These are phyloP conservation scores for Claviceps sp. DNA, from an alignment of 2,329 filamentous ascomycete genomes.

Conservation along the genomic window DNA sequence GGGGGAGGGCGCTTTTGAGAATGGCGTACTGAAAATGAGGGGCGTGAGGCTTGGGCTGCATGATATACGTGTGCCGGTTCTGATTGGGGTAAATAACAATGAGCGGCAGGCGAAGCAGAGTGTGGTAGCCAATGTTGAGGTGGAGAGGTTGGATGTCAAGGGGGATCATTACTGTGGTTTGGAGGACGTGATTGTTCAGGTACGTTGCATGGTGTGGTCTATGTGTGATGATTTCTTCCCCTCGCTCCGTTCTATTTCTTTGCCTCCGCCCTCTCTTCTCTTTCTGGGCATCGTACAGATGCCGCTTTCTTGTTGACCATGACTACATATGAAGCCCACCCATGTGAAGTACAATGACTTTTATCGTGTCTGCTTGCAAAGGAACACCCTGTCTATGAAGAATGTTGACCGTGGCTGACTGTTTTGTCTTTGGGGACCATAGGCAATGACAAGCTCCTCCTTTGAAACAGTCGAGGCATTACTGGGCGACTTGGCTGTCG, in stretches of 20 bases:
- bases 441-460: constrained; percentile 42
- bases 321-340: background rate
- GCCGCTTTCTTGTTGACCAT: background rate
- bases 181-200: constrained; percentile 49
- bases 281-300: background rate
- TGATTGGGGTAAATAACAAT: constrained; percentile 62
- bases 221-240: too few relatives aligned
- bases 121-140: constrained; percentile 47
- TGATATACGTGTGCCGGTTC: constrained; percentile 47
- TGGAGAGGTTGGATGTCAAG: constrained; percentile 37
- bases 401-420: background rate
- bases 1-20: constrained; percentile 26
- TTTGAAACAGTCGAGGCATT: constrained; percentile 54
- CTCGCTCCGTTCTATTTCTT: background rate
- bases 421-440: background rate
- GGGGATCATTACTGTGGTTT: constrained; percentile 40
- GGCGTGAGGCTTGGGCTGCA: constrained; percentile 33
- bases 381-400: background rate
- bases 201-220: constrained; percentile 20
- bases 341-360: background rate
- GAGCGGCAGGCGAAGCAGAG: constrained; percentile 56
- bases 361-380: background rate
- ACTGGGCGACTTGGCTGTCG: constrained; percentile 32
- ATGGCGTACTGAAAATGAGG: constrained; percentile 12
- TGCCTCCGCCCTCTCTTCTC: background rate